phyloP scores from a whole-genome alignment of 2,329 filamentous ascomycete species.

The Ophiocordyceps camponoti-leonardi region DNA sequence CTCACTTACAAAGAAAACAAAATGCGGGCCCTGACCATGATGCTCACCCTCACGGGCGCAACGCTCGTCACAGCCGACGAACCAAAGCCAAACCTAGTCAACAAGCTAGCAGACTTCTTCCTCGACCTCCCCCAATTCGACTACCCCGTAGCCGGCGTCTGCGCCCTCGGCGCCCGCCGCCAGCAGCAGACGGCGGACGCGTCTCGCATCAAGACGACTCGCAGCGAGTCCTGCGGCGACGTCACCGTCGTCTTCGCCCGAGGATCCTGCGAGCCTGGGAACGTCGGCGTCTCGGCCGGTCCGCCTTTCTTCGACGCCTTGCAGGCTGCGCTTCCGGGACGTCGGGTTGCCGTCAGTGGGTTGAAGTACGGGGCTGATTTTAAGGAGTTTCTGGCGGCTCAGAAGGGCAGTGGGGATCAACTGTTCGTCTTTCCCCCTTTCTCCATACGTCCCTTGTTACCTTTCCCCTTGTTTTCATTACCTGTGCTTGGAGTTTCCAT shows the following conservation, averaged over 20 bases:
- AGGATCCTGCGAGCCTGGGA: constrained; percentile 13
- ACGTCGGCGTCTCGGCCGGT: constrained; percentile 11
- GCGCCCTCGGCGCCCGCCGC: constrained; percentile 2
- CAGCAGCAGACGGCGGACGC: constrained; percentile 4
- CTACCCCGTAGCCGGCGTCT: constrained; percentile 3
- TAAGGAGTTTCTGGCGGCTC: constrained; percentile 6
- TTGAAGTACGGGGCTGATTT: constrained; percentile 11
- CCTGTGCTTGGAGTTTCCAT: too few relatives aligned
- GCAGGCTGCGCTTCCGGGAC: constrained; percentile 1
- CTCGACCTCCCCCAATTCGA: not conserved
- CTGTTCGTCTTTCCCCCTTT: not conserved
- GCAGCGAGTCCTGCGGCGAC: constrained; percentile 8
- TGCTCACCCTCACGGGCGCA: not conserved
- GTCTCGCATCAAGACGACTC: constrained; percentile 4
- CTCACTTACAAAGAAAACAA: too few relatives aligned
- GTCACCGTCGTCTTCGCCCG: constrained; percentile 13
- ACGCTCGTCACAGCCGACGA: not conserved
- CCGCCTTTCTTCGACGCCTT: constrained; percentile 11
- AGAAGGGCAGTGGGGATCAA: not conserved
- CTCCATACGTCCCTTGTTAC: too few relatives aligned
- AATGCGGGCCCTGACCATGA: not conserved
- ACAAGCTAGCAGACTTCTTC: not conserved
- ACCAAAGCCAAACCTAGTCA: not conserved
- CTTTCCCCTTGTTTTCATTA: too few relatives aligned
- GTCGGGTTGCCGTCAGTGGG: constrained; percentile 9